A percentile compares a stretch with the other conserved stretches of the same genome.
phyloP scores from a whole-genome alignment of 2,329 filamentous ascomycete species.

The Chaetomium globosum region DNA sequence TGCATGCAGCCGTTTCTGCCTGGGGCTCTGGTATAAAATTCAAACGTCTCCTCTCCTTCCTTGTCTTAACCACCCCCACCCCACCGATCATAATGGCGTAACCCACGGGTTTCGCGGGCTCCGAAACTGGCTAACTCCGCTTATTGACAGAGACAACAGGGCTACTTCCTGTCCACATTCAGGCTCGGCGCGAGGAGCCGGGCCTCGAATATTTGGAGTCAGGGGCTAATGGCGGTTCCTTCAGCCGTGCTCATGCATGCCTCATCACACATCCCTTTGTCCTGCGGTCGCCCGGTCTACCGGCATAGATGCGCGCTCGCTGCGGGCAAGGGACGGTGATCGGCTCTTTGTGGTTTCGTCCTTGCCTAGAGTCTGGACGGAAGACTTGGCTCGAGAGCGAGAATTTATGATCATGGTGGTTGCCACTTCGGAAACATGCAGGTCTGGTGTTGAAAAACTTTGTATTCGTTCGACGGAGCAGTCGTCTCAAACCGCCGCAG shows the following conservation, averaged over 20 bases:
- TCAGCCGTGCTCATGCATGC: conserved; percentile 29
- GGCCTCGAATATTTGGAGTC: conserved; percentile 10
- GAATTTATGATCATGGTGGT: neutral
- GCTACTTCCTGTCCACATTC: conserved; percentile 13
- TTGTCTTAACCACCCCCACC: conserved; percentile 12
- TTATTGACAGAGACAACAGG: conserved; percentile 26
- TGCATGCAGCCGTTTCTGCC: conserved; percentile 37
- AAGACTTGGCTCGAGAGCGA: neutral
- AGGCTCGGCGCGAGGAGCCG: conserved; percentile 14
- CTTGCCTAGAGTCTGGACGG: neutral
- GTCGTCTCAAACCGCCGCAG: neutral
- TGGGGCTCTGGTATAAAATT: conserved; percentile 32
- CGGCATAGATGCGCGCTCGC: conserved; percentile 4
- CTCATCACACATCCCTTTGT: conserved; percentile 25
- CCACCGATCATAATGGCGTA: conserved; percentile 25
- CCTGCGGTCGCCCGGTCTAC: conserved; percentile 4
- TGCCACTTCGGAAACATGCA: conserved; percentile 4
- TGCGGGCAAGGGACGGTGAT: neutral
- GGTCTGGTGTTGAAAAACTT: neutral
- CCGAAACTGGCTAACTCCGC: conserved; percentile 25
- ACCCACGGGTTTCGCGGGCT: conserved; percentile 22
- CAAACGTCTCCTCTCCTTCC: conserved; percentile 16
- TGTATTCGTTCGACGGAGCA: neutral
- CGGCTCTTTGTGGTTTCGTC: neutral
- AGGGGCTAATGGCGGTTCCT: conserved; percentile 4